Evolutionary conservation across 345 rosid species (phyloP).

Genomic region (thale cress (Arabidopsis thaliana)): TAIR10.1 NC_003070.9:5117001-5117500

Average conservation of each 20-base stretch:
- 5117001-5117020: slow-evolving; percentile 81
- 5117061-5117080: neutral
- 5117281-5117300: slow-evolving; percentile 97
- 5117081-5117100: neutral
- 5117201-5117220: slow-evolving; percentile 61
- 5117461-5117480: slow-evolving; percentile 85
- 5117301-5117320: slow-evolving; percentile 75
- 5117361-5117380: slow-evolving; percentile 80
- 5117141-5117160: slow-evolving; percentile 73
- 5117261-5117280: slow-evolving; percentile 75
- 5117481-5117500: slow-evolving; percentile 4
- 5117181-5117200: slow-evolving; percentile 69
- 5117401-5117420: slow-evolving; percentile 95
- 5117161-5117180: slow-evolving; percentile 89
- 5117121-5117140: slow-evolving; percentile 7
- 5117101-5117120: neutral
- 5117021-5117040: slow-evolving; percentile 77
- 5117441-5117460: slow-evolving; percentile 89
- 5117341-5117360: slow-evolving; percentile 83
- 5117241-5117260: slow-evolving; percentile 67
- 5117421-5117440: slow-evolving; percentile 84
- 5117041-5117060: neutral
- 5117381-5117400: slow-evolving; percentile 85
- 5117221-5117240: slow-evolving; percentile 73
- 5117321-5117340: slow-evolving; percentile 78